A percentile compares a stretch with the other conserved stretches of the same genome.
Conservation (phyloP, 495 filamentous ascomycete genomes). For the Tuber magnatum region DNA sequence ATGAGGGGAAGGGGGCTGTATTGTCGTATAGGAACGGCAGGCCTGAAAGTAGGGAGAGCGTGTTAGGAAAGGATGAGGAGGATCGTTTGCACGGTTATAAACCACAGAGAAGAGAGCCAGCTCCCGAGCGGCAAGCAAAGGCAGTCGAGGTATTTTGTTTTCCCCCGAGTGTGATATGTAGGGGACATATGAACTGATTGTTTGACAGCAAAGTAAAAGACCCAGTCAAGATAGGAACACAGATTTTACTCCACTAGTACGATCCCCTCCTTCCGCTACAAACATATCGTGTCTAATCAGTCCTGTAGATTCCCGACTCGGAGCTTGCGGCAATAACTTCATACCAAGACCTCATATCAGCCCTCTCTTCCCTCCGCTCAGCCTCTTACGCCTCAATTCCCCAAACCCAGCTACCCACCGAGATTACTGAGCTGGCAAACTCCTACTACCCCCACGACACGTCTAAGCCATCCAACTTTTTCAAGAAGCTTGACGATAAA, state of each 20-base stretch:
- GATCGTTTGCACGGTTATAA: not conserved
- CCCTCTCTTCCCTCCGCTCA: slow-evolving; percentile 9
- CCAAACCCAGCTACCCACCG: slow-evolving; percentile 19
- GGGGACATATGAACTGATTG: not conserved
- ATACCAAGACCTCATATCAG: slow-evolving; percentile 20
- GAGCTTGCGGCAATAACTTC: slow-evolving; percentile 31
- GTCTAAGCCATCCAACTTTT: slow-evolving; percentile 30
- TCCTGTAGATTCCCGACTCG: slow-evolving; percentile 14
- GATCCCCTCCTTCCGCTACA: not conserved
- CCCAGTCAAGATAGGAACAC: not conserved
- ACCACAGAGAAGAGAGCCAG: not conserved
- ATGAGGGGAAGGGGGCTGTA: not conserved
- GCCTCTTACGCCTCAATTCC: slow-evolving; percentile 19
- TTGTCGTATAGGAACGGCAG: slow-evolving; percentile 4
- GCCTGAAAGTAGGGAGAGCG: not conserved
- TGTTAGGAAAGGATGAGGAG: not conserved
- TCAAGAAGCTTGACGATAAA: slow-evolving; percentile 31
- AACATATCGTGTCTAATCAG: not conserved
- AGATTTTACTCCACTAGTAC: not conserved
- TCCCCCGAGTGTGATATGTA: not conserved
- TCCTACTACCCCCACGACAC: slow-evolving; percentile 34
- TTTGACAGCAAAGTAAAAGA: not conserved
- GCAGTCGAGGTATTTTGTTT: not conserved
- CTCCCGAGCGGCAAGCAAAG: not conserved
- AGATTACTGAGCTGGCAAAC: slow-evolving; percentile 29